Conservation (phyloP, 352 stramenopile genomes). For the Pythium utonaiense region DNA sequence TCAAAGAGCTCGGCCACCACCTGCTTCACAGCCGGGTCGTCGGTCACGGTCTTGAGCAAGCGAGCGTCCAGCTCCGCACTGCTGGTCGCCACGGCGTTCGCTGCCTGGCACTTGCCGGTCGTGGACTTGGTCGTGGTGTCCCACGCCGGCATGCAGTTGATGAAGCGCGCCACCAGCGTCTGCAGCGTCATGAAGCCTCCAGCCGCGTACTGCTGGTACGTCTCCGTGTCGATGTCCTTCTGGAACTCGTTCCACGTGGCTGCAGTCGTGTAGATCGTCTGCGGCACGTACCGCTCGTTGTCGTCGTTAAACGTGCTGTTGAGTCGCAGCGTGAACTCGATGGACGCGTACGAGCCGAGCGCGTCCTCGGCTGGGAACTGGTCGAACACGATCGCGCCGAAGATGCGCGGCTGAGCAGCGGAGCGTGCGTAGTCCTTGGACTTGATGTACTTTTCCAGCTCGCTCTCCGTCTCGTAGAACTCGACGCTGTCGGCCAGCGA, state of each 20-base stretch:
- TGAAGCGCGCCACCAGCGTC: constrained; percentile 43
- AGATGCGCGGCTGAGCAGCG: constrained; percentile 28
- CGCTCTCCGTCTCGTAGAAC: constrained; percentile 31
- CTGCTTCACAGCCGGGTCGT: constrained; percentile 20
- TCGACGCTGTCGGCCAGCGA: constrained; percentile 38
- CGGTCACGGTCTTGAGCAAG: constrained; percentile 18
- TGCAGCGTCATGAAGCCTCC: constrained; percentile 46
- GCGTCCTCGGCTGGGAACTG: constrained; percentile 19
- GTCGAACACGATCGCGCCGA: constrained; percentile 46
- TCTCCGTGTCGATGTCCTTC: constrained; percentile 17
- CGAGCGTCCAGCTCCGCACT: constrained; percentile 18
- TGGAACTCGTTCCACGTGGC: constrained; percentile 25
- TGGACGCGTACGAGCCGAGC: constrained; percentile 23
- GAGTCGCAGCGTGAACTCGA: constrained; percentile 40
- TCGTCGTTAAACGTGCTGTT: constrained; percentile 34
- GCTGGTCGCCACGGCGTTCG: constrained; percentile 6
- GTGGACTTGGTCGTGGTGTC: constrained; percentile 20
- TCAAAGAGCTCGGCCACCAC: constrained; percentile 7
- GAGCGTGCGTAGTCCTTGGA: constrained; percentile 30
- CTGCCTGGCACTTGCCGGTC: constrained; percentile 24
- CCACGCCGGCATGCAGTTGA: constrained; percentile 38
- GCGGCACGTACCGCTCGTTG: constrained; percentile 22
- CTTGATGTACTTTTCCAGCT: constrained; percentile 34
- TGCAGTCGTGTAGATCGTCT: constrained; percentile 22
- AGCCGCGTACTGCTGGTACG: constrained; percentile 27